These are phyloP conservation scores for Wickerhamomyces queroliae DNA, from an alignment of 805 yeast species.

Conservation along the genomic window DNA sequence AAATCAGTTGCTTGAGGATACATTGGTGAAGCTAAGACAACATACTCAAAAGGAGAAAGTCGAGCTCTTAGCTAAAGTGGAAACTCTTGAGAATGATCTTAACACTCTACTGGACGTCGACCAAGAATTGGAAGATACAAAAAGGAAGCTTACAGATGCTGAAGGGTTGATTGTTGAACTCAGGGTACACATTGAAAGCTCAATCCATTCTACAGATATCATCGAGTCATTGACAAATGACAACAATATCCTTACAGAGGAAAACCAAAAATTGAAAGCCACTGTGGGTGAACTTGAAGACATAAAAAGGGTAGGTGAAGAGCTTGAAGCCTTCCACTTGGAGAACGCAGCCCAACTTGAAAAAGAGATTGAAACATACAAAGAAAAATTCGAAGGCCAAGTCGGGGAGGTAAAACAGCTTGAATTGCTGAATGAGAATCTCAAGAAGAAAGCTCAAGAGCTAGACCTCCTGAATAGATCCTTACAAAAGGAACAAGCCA, in stretches of 20 bases:
- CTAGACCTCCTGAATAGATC: background rate
- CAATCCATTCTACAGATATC: slow-evolving; percentile 25
- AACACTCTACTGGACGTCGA: slow-evolving; percentile 3
- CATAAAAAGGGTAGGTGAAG: slow-evolving; percentile 42
- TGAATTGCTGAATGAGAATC: background rate
- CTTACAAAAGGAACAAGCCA: background rate
- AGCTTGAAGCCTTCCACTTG: slow-evolving; percentile 37
- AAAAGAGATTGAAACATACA: slow-evolving; percentile 27
- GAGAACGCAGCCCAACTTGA: slow-evolving; percentile 39
- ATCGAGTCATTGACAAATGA: slow-evolving; percentile 29
- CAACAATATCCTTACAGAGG: slow-evolving; percentile 28
- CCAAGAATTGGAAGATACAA: slow-evolving; percentile 5
- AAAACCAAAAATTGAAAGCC: slow-evolving; percentile 27
- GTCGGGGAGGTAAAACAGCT: background rate
- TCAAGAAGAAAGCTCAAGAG: background rate
- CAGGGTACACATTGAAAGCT: slow-evolving; percentile 22
- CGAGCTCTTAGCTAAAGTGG: slow-evolving; percentile 19
- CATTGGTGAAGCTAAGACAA: slow-evolving; percentile 30
- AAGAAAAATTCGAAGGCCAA: slow-evolving; percentile 15
- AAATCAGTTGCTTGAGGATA: slow-evolving; percentile 35
- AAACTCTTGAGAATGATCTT: slow-evolving; percentile 4
- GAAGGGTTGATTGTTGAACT: slow-evolving; percentile 19
- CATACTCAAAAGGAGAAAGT: slow-evolving; percentile 23
- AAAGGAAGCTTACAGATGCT: slow-evolving; percentile 10
- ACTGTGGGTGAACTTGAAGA: slow-evolving; percentile 43